Base-by-base conservation (phyloP, 345 rosid genomes). In the Salix arbutifolia region DNA sequence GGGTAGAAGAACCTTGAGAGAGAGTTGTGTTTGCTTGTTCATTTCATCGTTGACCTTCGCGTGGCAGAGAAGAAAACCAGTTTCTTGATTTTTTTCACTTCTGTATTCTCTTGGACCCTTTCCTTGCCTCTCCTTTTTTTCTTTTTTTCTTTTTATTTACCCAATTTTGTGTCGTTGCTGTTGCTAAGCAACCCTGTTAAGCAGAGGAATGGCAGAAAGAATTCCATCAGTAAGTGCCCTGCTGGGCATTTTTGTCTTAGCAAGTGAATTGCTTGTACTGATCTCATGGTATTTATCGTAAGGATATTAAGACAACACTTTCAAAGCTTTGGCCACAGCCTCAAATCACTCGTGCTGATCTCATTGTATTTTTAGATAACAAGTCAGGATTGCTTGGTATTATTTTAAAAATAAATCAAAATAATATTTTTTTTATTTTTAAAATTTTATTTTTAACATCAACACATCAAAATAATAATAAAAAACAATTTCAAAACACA, bases 1-100 rank as follows among this genome's bases (percentile, higher is more conserved):
- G 84, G 81, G 84, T 87, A 65, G 73, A 77, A 62, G 71, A 71
- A 71, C 31, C 40, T 37, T 40, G 28, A 25, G 75, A 50, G 16
- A 67, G 44, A 28, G 56, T 16, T n/a, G 17, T 2, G 14, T 19
- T 67, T 37, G 61, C 21, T 73, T 77, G 79, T 46, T 69, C 25
- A 3, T 56, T 28, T 58, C 42, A 19, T 21, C 25, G 21, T 9
- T 23, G 25, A 21, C 25, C 8, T 73, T 65, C 70, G 31, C 14
- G 48, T 23, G 30, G 70, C 19, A 30, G 48, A 28, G 44, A 19
- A 65, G 38, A 17, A 38, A 30, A 46, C 26, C 3, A 23, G 31
- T 74, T 62, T 23, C 46, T 53, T 1, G 1, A 25, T 3, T 65
- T 4, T 35, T 66, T 35, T 11, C 69, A 33, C 16, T 8, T 19